phyloP scores from a whole-genome alignment of 2,329 filamentous ascomycete species.

The Torrubiella hemipterigena region DNA sequence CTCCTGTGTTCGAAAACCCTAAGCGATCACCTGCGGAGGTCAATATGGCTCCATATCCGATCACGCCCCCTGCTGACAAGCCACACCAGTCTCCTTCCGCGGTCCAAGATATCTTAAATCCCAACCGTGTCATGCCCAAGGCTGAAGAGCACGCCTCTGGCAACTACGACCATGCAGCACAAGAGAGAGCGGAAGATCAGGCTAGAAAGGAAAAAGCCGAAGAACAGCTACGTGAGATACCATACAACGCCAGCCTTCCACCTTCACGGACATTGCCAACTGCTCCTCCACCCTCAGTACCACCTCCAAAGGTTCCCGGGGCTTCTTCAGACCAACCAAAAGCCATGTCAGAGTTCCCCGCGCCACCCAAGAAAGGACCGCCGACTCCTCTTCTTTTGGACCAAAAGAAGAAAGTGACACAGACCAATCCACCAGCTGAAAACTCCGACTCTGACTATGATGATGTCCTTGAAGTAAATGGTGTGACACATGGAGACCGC shows the following conservation, averaged over 20 bases:
- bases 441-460: constrained; percentile 76
- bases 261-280: constrained; percentile 44
- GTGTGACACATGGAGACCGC: constrained; percentile 47
- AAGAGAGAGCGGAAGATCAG: constrained; percentile 34
- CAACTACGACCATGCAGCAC: constrained; percentile 42
- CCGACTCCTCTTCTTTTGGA: constrained; percentile 70
- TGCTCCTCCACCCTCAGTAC: constrained; percentile 36
- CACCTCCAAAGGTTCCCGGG: constrained; percentile 37
- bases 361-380: constrained; percentile 64
- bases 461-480: constrained; percentile 59
- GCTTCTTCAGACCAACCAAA: constrained; percentile 29
- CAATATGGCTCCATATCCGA: constrained; percentile 49
- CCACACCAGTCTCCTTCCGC: constrained; percentile 26
- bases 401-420: constrained; percentile 13
- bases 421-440: constrained; percentile 35
- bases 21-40: constrained; percentile 49
- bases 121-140: constrained; percentile 47
- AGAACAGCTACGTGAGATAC: constrained; percentile 29
- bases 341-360: constrained; percentile 38
- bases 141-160: constrained; percentile 47
- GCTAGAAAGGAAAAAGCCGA: constrained; percentile 33
- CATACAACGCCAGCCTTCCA: constrained; percentile 38
- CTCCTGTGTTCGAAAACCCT: constrained; percentile 37
- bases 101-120: constrained; percentile 40
- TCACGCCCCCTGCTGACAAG: constrained; percentile 49